Evolutionary conservation across 2,329 filamentous ascomycete species (phyloP).

Genomic region (Colletotrichum acutatum): DNA sequence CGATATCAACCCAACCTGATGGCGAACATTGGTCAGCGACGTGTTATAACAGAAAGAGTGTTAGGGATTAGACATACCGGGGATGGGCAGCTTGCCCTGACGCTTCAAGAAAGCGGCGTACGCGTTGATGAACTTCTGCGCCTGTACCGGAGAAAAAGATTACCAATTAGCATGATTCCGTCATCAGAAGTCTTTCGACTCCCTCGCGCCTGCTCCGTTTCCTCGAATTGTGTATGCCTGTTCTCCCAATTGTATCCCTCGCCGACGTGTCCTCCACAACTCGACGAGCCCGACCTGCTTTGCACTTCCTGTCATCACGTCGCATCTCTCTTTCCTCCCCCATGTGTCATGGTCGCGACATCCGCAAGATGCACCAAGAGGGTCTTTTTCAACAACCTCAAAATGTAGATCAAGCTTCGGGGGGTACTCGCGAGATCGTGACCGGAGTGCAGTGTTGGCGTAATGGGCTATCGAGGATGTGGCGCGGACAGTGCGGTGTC

Average conservation of each 20-base stretch:
- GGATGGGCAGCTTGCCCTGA: constrained; percentile 91
- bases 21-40: constrained; percentile 36
- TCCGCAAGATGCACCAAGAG: constrained; percentile 11
- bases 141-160: constrained; percentile 63
- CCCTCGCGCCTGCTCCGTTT: constrained; percentile 75
- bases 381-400: constrained; percentile 39
- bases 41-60: background rate
- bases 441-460: background rate
- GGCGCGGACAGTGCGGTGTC: constrained; percentile 14
- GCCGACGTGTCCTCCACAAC: constrained; percentile 17
- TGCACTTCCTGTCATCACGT: constrained; percentile 31
- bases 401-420: constrained; percentile 1
- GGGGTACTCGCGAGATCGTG: background rate
- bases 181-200: constrained; percentile 79
- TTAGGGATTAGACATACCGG: constrained; percentile 68
- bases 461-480: background rate
- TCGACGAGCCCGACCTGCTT: constrained; percentile 28
- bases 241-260: background rate
- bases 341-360: constrained; percentile 2
- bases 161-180: constrained; percentile 77
- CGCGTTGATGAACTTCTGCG: constrained; percentile 88
- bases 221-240: constrained; percentile 34
- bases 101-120: constrained; percentile 93
- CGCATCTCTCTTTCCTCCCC: background rate
- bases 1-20: constrained; percentile 97